Evolutionary conservation across 345 rosid genomes (phyloP), one percentile per base, ranked within the genome.

Genomic region (Pelargonium nanum): DNA sequence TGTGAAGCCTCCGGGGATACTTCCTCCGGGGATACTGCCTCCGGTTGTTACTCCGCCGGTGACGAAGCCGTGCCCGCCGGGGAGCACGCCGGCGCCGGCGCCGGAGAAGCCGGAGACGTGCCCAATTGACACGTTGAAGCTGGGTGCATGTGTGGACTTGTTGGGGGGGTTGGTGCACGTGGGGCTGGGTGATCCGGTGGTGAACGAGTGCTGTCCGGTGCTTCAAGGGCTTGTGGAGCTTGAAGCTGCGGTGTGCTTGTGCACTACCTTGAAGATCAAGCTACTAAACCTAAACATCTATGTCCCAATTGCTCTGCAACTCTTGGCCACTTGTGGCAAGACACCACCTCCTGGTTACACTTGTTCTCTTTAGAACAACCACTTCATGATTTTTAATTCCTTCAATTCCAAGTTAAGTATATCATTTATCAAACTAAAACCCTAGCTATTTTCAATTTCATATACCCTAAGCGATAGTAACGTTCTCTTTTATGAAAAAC

Each of bases 341-440:
- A 81, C 85, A 26, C 97, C 96, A 21, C 99, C 99, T 74, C 84
- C 99, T 22, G 97, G 97, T 55, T 93, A 73, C 89, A 93, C 97
- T 55, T 93, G 99, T 77, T 40, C 96, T 66, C 69, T 93, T 68
- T 87, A 78, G 12, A 15, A 34, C 45, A 4, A 34, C 45, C 45
- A 34, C 32, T 28, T 34, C 45, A 34, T 10, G 45, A 72, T n/a
- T n/a, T n/a, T n/a, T n/a, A n/a, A n/a, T n/a, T n/a, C n/a, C n/a
- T n/a, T n/a, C n/a, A n/a, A n/a, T 65, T 62, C 69, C 51, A 54
- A 63, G 79, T 68, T 68, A 60, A 56, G 69, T 64, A 28, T 28
- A 16, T 23, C 26, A 5, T 40, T n/a, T n/a, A n/a, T n/a, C n/a
- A n/a, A n/a, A n/a, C n/a, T n/a, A n/a, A n/a, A n/a, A n/a, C n/a